Evolutionary conservation across 2,329 filamentous ascomycete genomes (phyloP), one percentile per base, ranked within the genome.

Genomic region (Eurotiales sp.): DNA sequence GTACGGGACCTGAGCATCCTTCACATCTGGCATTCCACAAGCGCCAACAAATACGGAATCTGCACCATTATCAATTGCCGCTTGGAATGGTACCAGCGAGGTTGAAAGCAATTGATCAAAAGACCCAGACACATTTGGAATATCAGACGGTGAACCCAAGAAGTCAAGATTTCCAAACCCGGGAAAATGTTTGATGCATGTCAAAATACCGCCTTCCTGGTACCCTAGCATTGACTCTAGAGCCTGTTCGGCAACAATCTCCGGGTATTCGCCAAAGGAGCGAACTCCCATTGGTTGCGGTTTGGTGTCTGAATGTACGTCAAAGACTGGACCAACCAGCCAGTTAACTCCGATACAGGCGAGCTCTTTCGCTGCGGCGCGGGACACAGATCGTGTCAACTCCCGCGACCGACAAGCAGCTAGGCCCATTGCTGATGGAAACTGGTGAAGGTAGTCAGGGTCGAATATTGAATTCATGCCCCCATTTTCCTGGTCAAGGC

Each of bases 221-320:
- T 52, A 52, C 14, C 50, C 50, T 27, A 52, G 17, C 50, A 52
- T 52, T 5, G 44, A 52, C 19, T 52, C 50, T 19, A 52, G 29
- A 11, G 44, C 50, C 25, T 48, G 50, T 15, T 52, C 44, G n/a
- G 50, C 44, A n/a, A 52, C 50, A 14, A 47, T 23, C 19, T 52
- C 50, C 8, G 44, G 50, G 10, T 52, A 34, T 39, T 52, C 50
- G n/a, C 50, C 50, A 43, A 52, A 52, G 22, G 36, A 52, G n/a
- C 50, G 39, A n/a, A 52, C 50, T 7, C 50, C 50, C 19, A 52
- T 52, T 21, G 50, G 50, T n/a, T 52, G 50, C 29, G 50, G 50
- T 25, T 48, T 52, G 27, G 30, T 41, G 14, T 48, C 29, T 15
- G 50, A 52, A 21, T 52, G 50, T 7, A 52, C 50, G 25, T 52